phyloP scores from a whole-genome alignment of 1,284 basidiomycete genomes.

The Inonotus obliquus region DNA sequence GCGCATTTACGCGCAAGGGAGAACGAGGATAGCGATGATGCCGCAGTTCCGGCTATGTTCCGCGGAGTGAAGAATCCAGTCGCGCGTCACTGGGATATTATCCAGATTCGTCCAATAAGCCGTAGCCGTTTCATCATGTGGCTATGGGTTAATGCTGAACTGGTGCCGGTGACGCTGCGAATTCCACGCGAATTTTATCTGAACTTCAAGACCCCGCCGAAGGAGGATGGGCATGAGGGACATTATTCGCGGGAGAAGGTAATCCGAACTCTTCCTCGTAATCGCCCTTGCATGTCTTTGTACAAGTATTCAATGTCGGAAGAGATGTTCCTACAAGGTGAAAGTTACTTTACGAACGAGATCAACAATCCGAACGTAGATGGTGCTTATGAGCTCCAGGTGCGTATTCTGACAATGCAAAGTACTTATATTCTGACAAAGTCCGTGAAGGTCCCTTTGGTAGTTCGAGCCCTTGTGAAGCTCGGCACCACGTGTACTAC shows the following conservation, averaged over 20 bases:
- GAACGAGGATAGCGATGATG: constrained; percentile 33
- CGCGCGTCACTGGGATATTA: constrained; percentile 84
- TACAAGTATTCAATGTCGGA: constrained; percentile 86
- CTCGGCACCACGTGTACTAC: constrained; percentile 83
- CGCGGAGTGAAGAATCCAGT: constrained; percentile 63
- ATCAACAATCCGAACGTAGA: constrained; percentile 95
- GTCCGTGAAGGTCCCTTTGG: constrained; percentile 67
- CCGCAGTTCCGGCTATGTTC: constrained; percentile 74
- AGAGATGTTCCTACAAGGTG: constrained; percentile 77
- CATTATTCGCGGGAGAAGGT: constrained; percentile 76
- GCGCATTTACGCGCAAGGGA: constrained; percentile 47
- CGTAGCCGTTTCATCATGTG: constrained; percentile 88
- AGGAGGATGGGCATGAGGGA: constrained; percentile 61
- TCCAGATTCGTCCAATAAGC: constrained; percentile 81
- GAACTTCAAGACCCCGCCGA: constrained; percentile 72
- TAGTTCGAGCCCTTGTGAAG: constrained; percentile 78
- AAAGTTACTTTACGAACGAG: constrained; percentile 88
- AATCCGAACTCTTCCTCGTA: constrained; percentile 76
- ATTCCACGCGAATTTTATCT: constrained; percentile 93
- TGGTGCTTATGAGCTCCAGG: constrained; percentile 92
- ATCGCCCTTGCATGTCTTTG: constrained; percentile 72
- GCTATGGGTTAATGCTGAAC: constrained; percentile 80
- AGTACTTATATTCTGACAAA: constrained; percentile 14
- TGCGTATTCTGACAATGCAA: constrained; percentile 28
- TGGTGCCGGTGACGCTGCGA: constrained; percentile 77